Evolutionary conservation across 2,329 filamentous ascomycete species (phyloP), one percentile per base, ranked within the genome.

Genomic region (Colletotrichum melonis): DNA sequence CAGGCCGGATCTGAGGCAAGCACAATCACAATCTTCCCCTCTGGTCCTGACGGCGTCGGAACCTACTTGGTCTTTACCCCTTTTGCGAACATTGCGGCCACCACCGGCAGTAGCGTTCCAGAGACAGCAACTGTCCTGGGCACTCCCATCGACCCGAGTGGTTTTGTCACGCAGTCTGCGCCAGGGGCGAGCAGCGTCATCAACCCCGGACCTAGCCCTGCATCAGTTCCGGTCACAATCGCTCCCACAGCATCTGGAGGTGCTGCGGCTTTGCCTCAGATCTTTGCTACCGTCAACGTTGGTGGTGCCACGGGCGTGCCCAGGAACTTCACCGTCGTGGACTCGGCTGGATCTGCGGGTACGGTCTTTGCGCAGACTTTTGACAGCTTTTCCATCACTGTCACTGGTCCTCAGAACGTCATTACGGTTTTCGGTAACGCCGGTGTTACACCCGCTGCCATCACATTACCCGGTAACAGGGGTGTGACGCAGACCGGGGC

Each of bases 41-140:
- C 70, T 2, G 67, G 60, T 14, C 42, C 67, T 5, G 67, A 60
- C 24, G 70, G 70, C 35, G 32, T 70, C 3, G 70, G 70, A 8
- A 70, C 70, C 19, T 73, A 73, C 24, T 38, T 73, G 24, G 67
- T 73, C 26, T 73, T 70, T 56, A 73, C 70, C 4, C 70, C 70
- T 1, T 71, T 57, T 8, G 42, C 32, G 11, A 9, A 12, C 4
- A 35, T 55, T 5, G 70, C 57, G 5, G 30, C 60, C 7, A 62
- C 67, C 3, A 56, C 67, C 14, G 70, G 67, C 19, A 28, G 30
- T 14, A 46, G 42, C 19, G 35, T 67, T 22, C 69, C 65, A 3
- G 56, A 49, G 11, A 42, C 69, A 35, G 35, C 60, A 9, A 65
- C 59, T 16, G 28, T 73, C 28, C 16, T 30, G 8, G 67, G 70